Conservation (phyloP, 2,329 filamentous ascomycete genomes). For the Pseudopithomyces maydicus region DNA sequence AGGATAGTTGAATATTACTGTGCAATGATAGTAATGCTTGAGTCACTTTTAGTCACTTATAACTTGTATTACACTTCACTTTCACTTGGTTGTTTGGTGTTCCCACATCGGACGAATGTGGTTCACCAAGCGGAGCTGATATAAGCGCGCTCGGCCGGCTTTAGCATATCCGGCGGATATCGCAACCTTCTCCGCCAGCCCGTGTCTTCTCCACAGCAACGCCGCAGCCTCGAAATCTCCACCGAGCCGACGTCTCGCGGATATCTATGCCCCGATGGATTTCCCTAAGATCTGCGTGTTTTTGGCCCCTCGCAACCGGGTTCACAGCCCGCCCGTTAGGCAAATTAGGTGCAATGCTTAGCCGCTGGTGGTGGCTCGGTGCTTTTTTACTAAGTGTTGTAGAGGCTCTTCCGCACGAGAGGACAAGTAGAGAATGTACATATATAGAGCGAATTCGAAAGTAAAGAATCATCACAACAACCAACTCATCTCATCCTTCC, state of each 20-base stretch:
- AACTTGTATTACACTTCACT: too few relatives aligned
- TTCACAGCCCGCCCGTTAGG: not conserved
- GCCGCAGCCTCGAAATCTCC: not conserved
- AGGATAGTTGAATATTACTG: too few relatives aligned
- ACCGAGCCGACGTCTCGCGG: not conserved
- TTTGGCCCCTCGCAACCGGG: not conserved
- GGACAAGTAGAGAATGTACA: not conserved
- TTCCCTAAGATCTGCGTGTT: not conserved
- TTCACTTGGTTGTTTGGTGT: too few relatives aligned
- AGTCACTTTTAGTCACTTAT: too few relatives aligned
- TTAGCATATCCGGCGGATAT: slow-evolving; percentile 5
- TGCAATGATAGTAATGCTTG: too few relatives aligned
- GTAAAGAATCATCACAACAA: not conserved
- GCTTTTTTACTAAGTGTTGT: not conserved
- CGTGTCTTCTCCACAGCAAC: not conserved
- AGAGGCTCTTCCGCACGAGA: not conserved
- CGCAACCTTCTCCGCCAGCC: not conserved
- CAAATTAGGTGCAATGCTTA: not conserved
- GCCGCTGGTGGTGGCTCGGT: not conserved
- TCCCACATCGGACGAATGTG: not conserved
- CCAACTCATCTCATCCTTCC: not conserved
- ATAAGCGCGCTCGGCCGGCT: not conserved
- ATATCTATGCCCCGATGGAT: not conserved
- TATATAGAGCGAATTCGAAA: not conserved
- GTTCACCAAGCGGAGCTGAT: not conserved